A percentile compares a stretch with the other conserved stretches of the same genome.
Conservation (phyloP, 2,329 filamentous ascomycete genomes). For the Fusarium sp. region DNA sequence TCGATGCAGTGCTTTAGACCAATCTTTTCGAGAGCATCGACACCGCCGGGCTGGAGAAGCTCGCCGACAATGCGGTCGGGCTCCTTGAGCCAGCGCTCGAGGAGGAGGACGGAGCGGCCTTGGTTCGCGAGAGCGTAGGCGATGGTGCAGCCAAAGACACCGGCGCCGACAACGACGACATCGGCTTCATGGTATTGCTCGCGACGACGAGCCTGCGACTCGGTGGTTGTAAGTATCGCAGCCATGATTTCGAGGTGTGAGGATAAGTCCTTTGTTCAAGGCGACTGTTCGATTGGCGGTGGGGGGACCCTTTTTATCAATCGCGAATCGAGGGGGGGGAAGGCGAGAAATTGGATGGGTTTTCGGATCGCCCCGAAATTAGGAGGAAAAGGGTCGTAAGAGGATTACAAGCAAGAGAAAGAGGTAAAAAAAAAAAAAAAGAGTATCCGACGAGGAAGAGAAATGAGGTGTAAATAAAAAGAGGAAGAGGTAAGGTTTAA, state of each 20-base stretch:
- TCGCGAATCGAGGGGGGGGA: background rate
- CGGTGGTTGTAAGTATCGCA: constrained; percentile 48
- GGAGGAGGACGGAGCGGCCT: constrained; percentile 88
- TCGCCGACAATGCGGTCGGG: constrained; percentile 97
- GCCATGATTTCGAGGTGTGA: constrained; percentile 45
- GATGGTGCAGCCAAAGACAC: constrained; percentile 87
- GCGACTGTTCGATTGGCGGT: constrained; percentile 30
- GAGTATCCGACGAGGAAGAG: background rate
- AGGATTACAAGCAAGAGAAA: background rate
- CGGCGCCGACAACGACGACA: constrained; percentile 91
- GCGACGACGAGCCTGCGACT: constrained; percentile 61
- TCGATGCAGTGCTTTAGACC: constrained; percentile 87
- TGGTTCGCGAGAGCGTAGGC: constrained; percentile 89
- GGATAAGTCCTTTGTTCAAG: background rate
- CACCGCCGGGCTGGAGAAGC: constrained; percentile 91
- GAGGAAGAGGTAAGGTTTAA: constrained; percentile 1
- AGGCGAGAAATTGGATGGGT: constrained; percentile 39
- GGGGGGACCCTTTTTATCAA: constrained; percentile 5
- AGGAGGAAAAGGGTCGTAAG: constrained; percentile 11
- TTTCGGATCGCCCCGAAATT: constrained; percentile 26
- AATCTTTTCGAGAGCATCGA: constrained; percentile 81
- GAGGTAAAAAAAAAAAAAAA: background rate
- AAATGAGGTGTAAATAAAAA: background rate
- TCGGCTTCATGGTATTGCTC: constrained; percentile 75
- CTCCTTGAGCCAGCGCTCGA: constrained; percentile 90